Evolutionary conservation across 345 rosid genomes (phyloP).

Genomic region (Pseudoturritis turrita): DNA sequence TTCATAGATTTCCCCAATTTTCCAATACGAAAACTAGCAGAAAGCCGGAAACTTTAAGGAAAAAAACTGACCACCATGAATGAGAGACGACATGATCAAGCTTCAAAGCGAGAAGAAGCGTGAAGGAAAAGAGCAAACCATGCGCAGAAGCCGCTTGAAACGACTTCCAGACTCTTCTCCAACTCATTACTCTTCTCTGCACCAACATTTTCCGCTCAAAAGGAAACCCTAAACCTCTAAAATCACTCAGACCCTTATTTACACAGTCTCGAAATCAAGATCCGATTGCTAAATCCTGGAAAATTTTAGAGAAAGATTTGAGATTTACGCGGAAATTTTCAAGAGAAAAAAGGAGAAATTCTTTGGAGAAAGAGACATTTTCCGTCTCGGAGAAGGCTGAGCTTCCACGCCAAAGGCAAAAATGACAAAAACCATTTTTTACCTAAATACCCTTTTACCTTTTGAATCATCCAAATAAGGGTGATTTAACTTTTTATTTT

Average conservation of each 20-base stretch:
- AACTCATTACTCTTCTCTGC: slow-evolving; percentile 59
- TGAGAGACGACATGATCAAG: slow-evolving; percentile 50
- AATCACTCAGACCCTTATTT: neutral
- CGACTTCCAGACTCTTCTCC: slow-evolving; percentile 75
- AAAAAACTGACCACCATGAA: slow-evolving; percentile 72
- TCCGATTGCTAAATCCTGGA: neutral
- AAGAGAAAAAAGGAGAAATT: slow-evolving; percentile 1
- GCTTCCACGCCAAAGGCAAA: slow-evolving; percentile 28
- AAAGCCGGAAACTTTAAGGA: neutral
- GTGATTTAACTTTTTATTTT: too few relatives aligned
- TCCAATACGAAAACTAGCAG: neutral
- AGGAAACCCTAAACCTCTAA: slow-evolving; percentile 16
- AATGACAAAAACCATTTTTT: neutral
- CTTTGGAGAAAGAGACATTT: slow-evolving; percentile 20
- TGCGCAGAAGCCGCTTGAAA: slow-evolving; percentile 65
- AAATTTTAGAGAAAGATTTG: neutral
- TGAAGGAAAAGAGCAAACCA: slow-evolving; percentile 68
- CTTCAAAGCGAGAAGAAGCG: slow-evolving; percentile 71
- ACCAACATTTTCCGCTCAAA: slow-evolving; percentile 36
- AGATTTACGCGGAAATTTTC: slow-evolving; percentile 18
- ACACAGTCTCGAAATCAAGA: slow-evolving; percentile 9
- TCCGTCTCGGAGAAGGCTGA: slow-evolving; percentile 19
- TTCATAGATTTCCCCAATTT: neutral
- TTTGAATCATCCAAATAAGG: neutral
- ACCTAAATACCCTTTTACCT: slow-evolving; percentile 5